Base-by-base conservation (phyloP, 441 rosid species). In the Populus hybrid region DNA sequence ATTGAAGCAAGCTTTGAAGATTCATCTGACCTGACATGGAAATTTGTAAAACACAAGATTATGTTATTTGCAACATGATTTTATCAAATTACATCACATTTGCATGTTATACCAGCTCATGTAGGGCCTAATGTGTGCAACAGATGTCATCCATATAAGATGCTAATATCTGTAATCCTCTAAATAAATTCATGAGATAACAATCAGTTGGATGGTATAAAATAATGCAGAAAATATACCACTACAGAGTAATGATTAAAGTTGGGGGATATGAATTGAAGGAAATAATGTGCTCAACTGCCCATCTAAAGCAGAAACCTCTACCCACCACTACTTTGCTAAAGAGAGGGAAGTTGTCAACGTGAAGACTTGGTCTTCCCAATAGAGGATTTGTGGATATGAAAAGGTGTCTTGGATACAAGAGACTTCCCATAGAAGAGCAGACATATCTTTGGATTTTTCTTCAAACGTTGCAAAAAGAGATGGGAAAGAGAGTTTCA, bases 231-330 rank as follows among this genome's bases (percentile, higher is more conserved):
- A 29, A 11, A 24, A 72, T 65, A 45, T 40, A 65, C 71, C 77
- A 74, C 40, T 65, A 64, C 40, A 38, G 2, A 45, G 53, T 68
- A 68, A 68, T 75, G 42, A 68, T 75, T 71, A 53, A 50, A 68
- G 66, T 12, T 53, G 61, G 36, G 11, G 53, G 35, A 61, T 73
- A 3, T 29, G 42, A 73, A 61, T 33, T 21, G 64, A 73, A 73
- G 56, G 68, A 23, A 29, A 73, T 59, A 63, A 73, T 61, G 12
- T 35, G 33, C 4, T 1, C n/a, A 45, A 14, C 3, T 53, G 61
- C 61, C 61, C 21, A 59, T 59, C 23, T 59, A 59, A 59, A 28
- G 31, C 14, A 28, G 23, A 45, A 36, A 28, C 18, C 7, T 21
- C 38, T 63, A 36, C 35, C 14, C 23, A 18, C 77, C 80, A 73